Conservation (phyloP, 2,329 filamentous ascomycete species). For the Phialemoniopsis sp. region DNA sequence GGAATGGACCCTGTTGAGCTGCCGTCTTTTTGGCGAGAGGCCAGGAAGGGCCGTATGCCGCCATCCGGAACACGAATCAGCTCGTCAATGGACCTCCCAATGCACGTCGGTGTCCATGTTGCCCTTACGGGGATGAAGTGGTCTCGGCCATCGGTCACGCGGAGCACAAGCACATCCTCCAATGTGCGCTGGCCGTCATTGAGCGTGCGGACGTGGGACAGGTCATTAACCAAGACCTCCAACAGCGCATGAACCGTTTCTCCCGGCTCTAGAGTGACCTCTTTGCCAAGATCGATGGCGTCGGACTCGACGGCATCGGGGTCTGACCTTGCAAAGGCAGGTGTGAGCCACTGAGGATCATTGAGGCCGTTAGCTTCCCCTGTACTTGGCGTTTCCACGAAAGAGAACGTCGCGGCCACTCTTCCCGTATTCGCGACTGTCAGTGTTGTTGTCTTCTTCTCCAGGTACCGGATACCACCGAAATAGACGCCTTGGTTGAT, state of each 20-base stretch:
- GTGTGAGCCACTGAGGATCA: conserved; percentile 63
- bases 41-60: conserved; percentile 58
- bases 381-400: conserved; percentile 66
- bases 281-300: conserved; percentile 35
- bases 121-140: conserved; percentile 84
- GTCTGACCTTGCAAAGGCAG: conserved; percentile 56
- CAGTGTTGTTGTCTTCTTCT: conserved; percentile 60
- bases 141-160: conserved; percentile 79
- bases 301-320: conserved; percentile 21
- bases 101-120: conserved; percentile 75
- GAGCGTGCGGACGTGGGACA: conserved; percentile 61
- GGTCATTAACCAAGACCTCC: conserved; percentile 60
- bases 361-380: conserved; percentile 29
- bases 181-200: conserved; percentile 65
- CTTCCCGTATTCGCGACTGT: conserved; percentile 92
- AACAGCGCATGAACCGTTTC: conserved; percentile 73
- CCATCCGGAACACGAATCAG: conserved; percentile 81
- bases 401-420: conserved; percentile 73
- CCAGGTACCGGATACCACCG: conserved; percentile 67
- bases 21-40: conserved; percentile 12
- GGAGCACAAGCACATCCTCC: conserved; percentile 84
- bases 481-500: conserved; percentile 60
- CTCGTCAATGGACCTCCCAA: conserved; percentile 84
- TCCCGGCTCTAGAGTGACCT: conserved; percentile 74
- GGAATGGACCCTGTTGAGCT: conserved; percentile 38